Base-by-base conservation (phyloP, 1,284 basidiomycete species). In the Apiotrichum mycotoxinovorans region DNA sequence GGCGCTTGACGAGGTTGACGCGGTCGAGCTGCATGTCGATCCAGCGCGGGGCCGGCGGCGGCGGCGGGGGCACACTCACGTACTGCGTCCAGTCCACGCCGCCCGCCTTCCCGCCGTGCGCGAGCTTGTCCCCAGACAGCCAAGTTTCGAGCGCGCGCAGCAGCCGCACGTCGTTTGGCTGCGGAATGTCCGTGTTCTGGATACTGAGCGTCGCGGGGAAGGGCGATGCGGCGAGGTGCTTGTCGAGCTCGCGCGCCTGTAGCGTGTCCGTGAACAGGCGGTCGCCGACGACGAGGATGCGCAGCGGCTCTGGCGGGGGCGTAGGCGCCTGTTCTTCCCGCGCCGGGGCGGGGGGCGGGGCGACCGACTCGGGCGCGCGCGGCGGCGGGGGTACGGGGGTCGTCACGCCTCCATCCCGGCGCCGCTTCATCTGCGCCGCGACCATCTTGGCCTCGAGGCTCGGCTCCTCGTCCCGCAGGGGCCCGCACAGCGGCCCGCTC, bases 231-330 rank as follows among this genome's bases (percentile, higher is more conserved):
- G 64, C 57, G 18, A 66, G 62, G 14, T 69, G 61, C 27, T 62
- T 52, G 4, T 71, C 69, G 45, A 83, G 74, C 2, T 91, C 85
- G 63, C 88, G 87, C 7, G 91, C 88, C 69, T 97, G 81, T 44
- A 96, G 83, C 20, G 94, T 80, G 73, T 98, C 94, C 0, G 94
- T 98, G 68, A 94, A 89, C 41, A 94, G 78, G 12, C 94, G 82
- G 77, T 98, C 94, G 1, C 94, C 94, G 12, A 98, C 84, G 20
- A 96, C 77, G 57, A 96, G 78, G 34, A 96, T 80, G 20, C 68
- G 55, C 59, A 73, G 58, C 84, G 83, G 45, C 83, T 79, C 64
- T n/a, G 26, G 27, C 18, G 34, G 15, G 17, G 48, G 43, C 37
- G 40, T 25, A 33, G 35, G 25, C 18, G 14, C 10, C 10, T 7